These are phyloP conservation scores for Erysimum cheiranthoides DNA, from an alignment of 345 rosid species.

Conservation along the genomic window DNA sequence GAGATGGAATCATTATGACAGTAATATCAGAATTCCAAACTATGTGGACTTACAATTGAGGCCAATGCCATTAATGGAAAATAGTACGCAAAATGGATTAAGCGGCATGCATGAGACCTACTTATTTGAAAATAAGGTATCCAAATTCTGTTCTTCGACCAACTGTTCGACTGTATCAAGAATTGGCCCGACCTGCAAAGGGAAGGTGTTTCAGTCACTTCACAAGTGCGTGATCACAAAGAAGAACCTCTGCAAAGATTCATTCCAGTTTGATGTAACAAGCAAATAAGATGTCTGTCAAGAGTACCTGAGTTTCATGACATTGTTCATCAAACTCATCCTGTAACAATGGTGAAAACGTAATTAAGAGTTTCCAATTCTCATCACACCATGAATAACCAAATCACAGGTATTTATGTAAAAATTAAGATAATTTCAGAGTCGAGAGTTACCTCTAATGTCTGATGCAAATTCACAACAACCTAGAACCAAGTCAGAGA, in stretches of 20 bases:
- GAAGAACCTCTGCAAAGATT: not conserved
- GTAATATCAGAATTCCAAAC: constrained; percentile 4
- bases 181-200: constrained; percentile 63
- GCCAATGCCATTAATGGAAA: constrained; percentile 2
- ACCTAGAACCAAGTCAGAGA: constrained; percentile 57
- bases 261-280: not conserved
- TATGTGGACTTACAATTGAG: not conserved
- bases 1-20: constrained; percentile 36
- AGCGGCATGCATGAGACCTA: constrained; percentile 46
- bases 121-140: constrained; percentile 72
- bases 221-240: constrained; percentile 9
- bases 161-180: constrained; percentile 74
- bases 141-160: constrained; percentile 75
- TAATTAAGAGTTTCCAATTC: not conserved
- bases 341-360: constrained; percentile 50
- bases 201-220: not conserved
- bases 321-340: constrained; percentile 65
- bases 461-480: constrained; percentile 68
- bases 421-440: not conserved
- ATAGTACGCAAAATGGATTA: not conserved
- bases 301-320: constrained; percentile 67
- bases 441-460: constrained; percentile 55
- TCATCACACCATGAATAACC: constrained; percentile 8
- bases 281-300: constrained; percentile 6
- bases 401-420: not conserved